Evolutionary conservation across 2,329 filamentous ascomycete species (phyloP).

Genomic region (Blastomyces silverae): DNA sequence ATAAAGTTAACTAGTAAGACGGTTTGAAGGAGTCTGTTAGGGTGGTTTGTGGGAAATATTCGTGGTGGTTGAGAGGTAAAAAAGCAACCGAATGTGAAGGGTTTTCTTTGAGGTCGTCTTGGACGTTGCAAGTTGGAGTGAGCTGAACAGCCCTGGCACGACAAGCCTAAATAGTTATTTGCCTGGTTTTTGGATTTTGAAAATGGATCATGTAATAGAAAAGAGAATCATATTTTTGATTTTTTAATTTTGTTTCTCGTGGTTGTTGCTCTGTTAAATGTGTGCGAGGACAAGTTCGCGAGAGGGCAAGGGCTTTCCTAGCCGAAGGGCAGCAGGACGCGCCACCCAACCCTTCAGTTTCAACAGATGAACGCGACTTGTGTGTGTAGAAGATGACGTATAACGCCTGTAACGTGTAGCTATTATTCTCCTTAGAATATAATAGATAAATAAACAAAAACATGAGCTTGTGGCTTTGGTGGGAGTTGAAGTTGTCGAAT

Average conservation of each 20-base stretch:
- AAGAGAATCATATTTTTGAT: background rate
- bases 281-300: background rate
- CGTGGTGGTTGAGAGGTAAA: too few species aligned
- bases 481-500: background rate
- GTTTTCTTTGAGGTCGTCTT: too few species aligned
- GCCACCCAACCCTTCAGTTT: background rate
- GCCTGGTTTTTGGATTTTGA: background rate
- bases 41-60: too few species aligned
- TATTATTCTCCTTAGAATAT: background rate
- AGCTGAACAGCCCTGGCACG: too few species aligned
- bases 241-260: background rate
- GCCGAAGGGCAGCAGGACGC: background rate
- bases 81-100: too few species aligned
- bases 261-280: background rate
- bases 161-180: background rate
- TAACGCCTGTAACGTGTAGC: background rate
- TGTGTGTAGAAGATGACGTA: background rate
- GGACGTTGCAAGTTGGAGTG: too few species aligned
- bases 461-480: background rate
- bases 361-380: background rate
- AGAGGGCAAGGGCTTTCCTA: background rate
- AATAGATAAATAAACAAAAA: background rate
- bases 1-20: too few species aligned
- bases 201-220: background rate
- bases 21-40: too few species aligned